Base-by-base conservation (phyloP, 495 filamentous ascomycete genomes). In the Lentithecium fluviatile region DNA sequence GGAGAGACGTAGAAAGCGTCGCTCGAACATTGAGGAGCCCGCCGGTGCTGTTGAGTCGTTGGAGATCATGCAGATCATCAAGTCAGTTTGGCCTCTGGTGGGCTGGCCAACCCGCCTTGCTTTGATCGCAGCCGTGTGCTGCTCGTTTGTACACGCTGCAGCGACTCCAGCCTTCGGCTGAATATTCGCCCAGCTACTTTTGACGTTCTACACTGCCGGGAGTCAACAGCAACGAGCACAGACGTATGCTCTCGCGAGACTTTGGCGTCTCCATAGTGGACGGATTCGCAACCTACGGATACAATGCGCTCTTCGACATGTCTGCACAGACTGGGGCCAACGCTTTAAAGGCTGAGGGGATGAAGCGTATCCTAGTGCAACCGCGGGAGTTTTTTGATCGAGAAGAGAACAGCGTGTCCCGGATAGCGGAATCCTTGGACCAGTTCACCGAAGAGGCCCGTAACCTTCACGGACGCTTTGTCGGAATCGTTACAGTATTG, bases 381-480 rank as follows among this genome's bases (percentile, higher is more conserved):
- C 90, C 91, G 12, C 83, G 81, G 61, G 71, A 79, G n/a, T 98
- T 90, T 88, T 96, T 96, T 65, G 88, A 91, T 59, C 75, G 81
- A 23, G 78, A 86, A 2, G 77, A 75, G 38, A 89, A 97, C 73
- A 80, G 77, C 0, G 73, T 88, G 1, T 73, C 76, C 6, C 74
- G 78, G 29, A 79, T 98, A 15, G 82, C 77, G 0, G 82, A 88
- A 52, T 88, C 82, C 50, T 80, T 97, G 3, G 89, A 94, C 65
- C 81, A 89, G 48, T 87, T 93, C 66, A 89, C 85, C 1, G 94
- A 97, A 72, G 89, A 96, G 67, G 92, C 92, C 81, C 80, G 87
- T 3, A 89, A 90, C 58, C 70, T 97, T 0, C 75, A 96, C 1
- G 87, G 89, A 10, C 82, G 88, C 40, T 96, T 95, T 68, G 82